Base-by-base conservation (phyloP, 768 basidiomycete genomes). In the Galerina marginata region DNA sequence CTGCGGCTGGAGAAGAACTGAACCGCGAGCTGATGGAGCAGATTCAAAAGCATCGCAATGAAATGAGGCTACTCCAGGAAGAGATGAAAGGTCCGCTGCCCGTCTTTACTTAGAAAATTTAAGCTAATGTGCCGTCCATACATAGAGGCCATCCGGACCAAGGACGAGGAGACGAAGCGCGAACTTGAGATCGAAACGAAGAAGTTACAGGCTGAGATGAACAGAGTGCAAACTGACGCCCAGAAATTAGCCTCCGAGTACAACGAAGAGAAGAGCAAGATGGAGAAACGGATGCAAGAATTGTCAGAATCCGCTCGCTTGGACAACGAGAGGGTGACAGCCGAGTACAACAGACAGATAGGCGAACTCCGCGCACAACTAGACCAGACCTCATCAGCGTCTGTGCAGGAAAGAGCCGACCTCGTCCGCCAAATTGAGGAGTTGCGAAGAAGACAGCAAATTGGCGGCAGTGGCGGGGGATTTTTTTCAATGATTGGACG, bases 1-100 rank as follows among this genome's bases (percentile, higher is more conserved):
- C 87, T 0, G 71, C 76, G 2, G 86, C 86, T 1, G 85, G 85
- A 2, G 74, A 71, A 11, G 85, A 84, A 65, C 75, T 88, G 25
- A 77, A 75, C 54, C 75, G 76, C 14, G 84, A 84, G 39, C 63
- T 85, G 7, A 74, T 75, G 57, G 77, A 75, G 51, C 81, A 83
- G 69, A 73, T 77, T 15, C 64, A 76, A 54, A 75, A 76, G 45
- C 80, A 82, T 61, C 71, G 76, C 20, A 72, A 78, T 14, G 85
- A 87, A 61, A 68, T 85, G 65, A 69, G 71, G 47, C 67, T 67
- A 6, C 71, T 87, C 23, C 74, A 78, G 52, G 66, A 74, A n/a
- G 82, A 85, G 49, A 59, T 55, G 53, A 15, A 55, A 44, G 57
- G 62, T 55, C 7, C 9, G 51, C 39, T 9, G 23, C 12, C 38